phyloP scores from a whole-genome alignment of 1,284 basidiomycete species.

The Papiliotrema terrestris region DNA sequence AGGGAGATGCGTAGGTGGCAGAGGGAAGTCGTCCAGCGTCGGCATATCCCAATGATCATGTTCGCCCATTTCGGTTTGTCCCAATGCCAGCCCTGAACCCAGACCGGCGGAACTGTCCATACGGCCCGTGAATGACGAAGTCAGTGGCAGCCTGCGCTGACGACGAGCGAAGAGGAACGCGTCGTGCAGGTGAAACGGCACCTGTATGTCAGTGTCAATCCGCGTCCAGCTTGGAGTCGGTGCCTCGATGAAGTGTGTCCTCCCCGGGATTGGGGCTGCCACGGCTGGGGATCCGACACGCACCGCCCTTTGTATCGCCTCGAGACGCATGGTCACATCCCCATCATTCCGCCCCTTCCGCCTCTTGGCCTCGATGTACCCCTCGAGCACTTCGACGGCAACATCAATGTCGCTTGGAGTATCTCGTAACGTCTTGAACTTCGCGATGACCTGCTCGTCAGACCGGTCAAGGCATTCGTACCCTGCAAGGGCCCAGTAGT shows the following conservation, averaged over 20 bases:
- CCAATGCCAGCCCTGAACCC: neutral
- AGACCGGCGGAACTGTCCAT: no score
- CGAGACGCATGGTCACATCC: neutral
- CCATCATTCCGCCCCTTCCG: neutral
- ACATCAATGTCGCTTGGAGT: neutral
- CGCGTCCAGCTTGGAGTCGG: neutral
- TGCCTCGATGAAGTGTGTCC: no score
- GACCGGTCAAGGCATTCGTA: no score
- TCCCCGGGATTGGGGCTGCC: neutral
- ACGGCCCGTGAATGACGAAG: no score
- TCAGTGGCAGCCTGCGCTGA: neutral
- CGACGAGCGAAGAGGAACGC: neutral
- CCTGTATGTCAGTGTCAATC: neutral
- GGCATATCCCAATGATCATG: neutral
- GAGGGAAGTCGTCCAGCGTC: conserved; percentile 2
- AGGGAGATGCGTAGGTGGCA: conserved; percentile 1
- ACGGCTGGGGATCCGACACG: neutral
- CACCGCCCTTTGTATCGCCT: neutral
- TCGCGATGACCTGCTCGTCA: conserved; percentile 2
- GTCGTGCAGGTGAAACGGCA: neutral
- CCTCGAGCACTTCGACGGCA: neutral
- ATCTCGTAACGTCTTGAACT: neutral
- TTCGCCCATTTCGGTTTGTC: neutral
- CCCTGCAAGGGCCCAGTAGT: no score
- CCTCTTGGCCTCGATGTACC: neutral